Evolutionary conservation across 805 yeast genomes (phyloP).

Genomic region (Blastobotrys terrestris): DNA sequence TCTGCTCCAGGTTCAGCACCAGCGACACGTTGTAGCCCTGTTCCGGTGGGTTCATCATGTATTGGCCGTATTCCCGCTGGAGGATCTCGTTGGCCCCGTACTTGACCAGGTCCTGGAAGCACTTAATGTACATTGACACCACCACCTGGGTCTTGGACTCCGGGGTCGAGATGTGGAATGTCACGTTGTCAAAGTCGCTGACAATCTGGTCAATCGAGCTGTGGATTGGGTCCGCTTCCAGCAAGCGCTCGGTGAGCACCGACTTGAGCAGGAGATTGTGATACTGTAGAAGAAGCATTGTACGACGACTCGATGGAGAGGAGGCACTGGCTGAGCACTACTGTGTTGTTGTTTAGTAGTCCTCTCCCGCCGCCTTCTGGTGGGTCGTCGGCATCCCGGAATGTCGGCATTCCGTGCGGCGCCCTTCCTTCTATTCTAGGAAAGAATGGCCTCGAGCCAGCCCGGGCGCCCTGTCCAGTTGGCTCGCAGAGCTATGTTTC

Average conservation of each 20-base stretch:
- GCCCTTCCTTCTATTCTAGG: no score
- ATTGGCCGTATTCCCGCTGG: constrained; percentile 46
- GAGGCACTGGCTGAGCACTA: not conserved
- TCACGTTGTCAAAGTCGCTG: constrained; percentile 93
- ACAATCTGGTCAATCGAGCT: constrained; percentile 68
- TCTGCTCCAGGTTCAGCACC: constrained; percentile 50
- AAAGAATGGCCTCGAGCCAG: no score
- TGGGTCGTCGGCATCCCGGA: not conserved
- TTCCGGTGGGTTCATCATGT: constrained; percentile 49
- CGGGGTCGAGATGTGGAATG: constrained; percentile 88
- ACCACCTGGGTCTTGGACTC: constrained; percentile 60
- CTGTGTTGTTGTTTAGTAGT: not conserved
- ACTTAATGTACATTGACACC: constrained; percentile 65
- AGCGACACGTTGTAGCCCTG: constrained; percentile 78
- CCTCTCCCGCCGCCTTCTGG: not conserved
- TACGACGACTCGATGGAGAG: constrained; percentile 5
- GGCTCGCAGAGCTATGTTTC: not conserved
- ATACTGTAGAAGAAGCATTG: constrained; percentile 80
- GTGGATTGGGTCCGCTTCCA: constrained; percentile 40
- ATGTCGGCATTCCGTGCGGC: no score
- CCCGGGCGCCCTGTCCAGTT: no score
- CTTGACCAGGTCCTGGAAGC: constrained; percentile 65
- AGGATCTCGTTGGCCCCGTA: constrained; percentile 46
- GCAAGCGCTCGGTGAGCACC: constrained; percentile 66
- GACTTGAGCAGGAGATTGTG: constrained; percentile 78